Percentiles rank a stretch among this genome's conserved stretches.
Conservation (phyloP, 768 basidiomycete genomes). For the Kwoniella shandongensis region DNA sequence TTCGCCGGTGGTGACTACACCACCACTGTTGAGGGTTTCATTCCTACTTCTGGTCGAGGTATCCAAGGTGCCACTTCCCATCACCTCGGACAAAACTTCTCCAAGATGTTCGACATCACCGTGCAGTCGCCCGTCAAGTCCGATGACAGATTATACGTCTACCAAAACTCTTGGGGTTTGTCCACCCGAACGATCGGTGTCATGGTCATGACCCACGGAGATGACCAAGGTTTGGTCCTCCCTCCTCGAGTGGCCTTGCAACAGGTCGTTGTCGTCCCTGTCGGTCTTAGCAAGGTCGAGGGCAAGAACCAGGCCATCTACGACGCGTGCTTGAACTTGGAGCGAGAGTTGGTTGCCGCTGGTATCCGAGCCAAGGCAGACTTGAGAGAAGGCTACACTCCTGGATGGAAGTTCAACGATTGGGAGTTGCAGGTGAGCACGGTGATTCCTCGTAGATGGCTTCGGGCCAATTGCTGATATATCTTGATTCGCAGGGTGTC, state of each 20-base stretch:
- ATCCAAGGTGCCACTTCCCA: conserved; percentile 98
- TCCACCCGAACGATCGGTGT: conserved; percentile 95
- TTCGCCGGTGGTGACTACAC: conserved; percentile 98
- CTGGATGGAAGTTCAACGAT: conserved; percentile 98
- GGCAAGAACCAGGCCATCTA: conserved; percentile 64
- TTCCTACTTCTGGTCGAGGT: conserved; percentile 93
- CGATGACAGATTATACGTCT: conserved; percentile 69
- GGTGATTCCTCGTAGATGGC: conserved; percentile 2
- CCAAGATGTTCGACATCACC: conserved; percentile 94
- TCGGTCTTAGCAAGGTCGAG: conserved; percentile 72
- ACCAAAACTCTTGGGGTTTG: conserved; percentile 99
- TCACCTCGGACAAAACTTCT: conserved; percentile 98
- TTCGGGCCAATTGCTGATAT: conserved; percentile 2
- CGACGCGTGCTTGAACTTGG: conserved; percentile 73
- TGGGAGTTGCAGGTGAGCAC: conserved; percentile 89
- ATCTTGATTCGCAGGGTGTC: conserved; percentile 67
- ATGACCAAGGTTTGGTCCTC: conserved; percentile 93
- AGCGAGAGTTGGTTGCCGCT: conserved; percentile 66
- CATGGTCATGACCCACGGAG: conserved; percentile 99
- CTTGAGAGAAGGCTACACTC: conserved; percentile 91
- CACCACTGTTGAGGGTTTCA: conserved; percentile 96
- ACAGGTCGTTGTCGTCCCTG: conserved; percentile 88
- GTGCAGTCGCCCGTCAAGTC: conserved; percentile 76
- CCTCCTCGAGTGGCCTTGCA: conserved; percentile 94
- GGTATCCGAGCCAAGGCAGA: conserved; percentile 86